These are phyloP conservation scores for Solanum pinnatisectum DNA, from an alignment of 257 asterid genomes.

Conservation along the genomic window DNA sequence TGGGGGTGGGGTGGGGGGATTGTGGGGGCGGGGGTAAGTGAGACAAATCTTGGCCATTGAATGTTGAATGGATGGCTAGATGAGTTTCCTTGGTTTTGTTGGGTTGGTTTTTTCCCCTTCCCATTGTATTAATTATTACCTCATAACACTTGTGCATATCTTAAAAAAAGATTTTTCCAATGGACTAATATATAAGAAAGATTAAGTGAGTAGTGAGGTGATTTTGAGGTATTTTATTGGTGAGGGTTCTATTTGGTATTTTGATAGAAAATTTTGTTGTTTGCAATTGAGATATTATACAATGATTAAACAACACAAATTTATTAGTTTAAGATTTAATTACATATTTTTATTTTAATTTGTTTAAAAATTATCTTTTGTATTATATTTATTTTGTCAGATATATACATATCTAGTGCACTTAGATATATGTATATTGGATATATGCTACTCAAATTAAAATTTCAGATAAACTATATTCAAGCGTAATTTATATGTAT, in stretches of 20 bases:
- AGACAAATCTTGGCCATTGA: neutral
- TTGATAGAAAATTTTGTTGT: too few species aligned
- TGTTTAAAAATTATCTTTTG: too few species aligned
- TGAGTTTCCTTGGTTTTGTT: conserved; percentile 1
- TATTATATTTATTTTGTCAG: too few species aligned
- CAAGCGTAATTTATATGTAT: too few species aligned
- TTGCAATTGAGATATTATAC: neutral
- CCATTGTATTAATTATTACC: neutral
- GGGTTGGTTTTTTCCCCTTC: neutral
- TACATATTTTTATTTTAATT: too few species aligned
- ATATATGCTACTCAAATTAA: too few species aligned
- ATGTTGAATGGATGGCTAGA: conserved; percentile 8
- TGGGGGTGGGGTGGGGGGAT: rapidly evolving
- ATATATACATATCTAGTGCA: too few species aligned
- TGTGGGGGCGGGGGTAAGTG: neutral
- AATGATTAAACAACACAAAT: neutral
- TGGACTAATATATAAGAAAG: neutral
- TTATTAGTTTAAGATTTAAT: neutral
- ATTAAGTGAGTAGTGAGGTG: too few species aligned
- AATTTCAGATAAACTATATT: rapidly evolving
- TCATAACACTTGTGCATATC: neutral
- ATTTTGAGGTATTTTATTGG: rapidly evolving
- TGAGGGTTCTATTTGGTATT: neutral
- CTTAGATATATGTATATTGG: too few species aligned
- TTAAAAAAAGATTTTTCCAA: neutral